Percentiles rank a stretch among this genome's conserved stretches.
These are phyloP conservation scores for Sordariomycetes sp. DNA, from an alignment of 2,329 filamentous ascomycete species.

Conservation along the genomic window DNA sequence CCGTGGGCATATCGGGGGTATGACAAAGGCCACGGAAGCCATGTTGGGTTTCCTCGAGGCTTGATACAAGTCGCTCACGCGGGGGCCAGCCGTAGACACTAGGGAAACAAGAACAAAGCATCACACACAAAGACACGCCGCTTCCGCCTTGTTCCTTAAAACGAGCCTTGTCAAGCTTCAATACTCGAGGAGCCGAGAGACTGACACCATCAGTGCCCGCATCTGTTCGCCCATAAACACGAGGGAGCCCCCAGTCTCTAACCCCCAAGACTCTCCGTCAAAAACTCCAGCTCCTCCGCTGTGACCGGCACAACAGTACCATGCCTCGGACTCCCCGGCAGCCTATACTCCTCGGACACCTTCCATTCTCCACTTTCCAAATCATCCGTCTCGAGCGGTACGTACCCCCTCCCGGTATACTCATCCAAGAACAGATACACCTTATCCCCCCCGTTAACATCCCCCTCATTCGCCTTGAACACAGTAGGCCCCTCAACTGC, in stretches of 20 bases:
- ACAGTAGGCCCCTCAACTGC: constrained; percentile 37
- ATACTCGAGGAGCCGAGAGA: no score
- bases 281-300: constrained; percentile 21
- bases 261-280: background rate
- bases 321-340: constrained; percentile 36
- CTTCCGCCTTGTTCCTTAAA: no score
- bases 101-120: no score
- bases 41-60: no score
- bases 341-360: constrained; percentile 26
- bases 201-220: no score
- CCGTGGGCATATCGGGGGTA: no score
- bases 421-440: constrained; percentile 44
- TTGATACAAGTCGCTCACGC: no score
- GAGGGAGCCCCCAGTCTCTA: background rate
- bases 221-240: background rate
- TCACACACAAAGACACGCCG: no score
- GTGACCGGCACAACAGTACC: constrained; percentile 40
- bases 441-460: constrained; percentile 32
- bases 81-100: no score
- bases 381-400: constrained; percentile 35
- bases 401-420: constrained; percentile 34
- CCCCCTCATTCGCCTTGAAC: constrained; percentile 34
- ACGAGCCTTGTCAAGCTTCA: no score
- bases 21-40: no score
- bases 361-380: constrained; percentile 34